Base-by-base conservation (phyloP, 1,284 basidiomycete species). In the Somion occarium region DNA sequence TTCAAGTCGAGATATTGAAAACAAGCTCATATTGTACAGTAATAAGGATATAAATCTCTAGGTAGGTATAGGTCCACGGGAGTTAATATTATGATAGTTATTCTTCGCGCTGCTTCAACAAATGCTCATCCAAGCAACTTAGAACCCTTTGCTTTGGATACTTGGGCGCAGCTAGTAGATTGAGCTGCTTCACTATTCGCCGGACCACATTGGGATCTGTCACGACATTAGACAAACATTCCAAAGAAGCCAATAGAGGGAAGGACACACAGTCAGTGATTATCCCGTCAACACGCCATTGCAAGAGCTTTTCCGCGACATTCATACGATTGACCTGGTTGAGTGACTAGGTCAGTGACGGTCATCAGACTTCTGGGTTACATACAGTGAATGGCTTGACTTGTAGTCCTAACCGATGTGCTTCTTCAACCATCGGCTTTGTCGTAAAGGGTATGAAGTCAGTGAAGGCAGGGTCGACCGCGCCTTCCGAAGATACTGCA, bases 341-440 rank as follows among this genome's bases (percentile, higher is more conserved):
- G 19, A 45, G 12, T 12, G 9, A n/a, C 30, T 20, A 19, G 41
- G 5, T 25, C 19, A n/a, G 22, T 25, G 13, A 49, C 15, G 20
- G 18, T 48, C 20, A 24, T 22, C 5, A 30, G 27, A 3, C 3
- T 15, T 11, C 9, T 26, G 18, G 20, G 39, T 5, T 19, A 71
- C 81, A 61, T 56, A 88, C 84, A 15, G 87, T 91, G 80, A 83
- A 91, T 3, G 86, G 83, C 56, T 82, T 80, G 46, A 91, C 82
- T 13, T 64, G 56, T 61, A 91, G 63, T 1, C 81, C 83, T 18
- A 87, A 71, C 37, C 71, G 58, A 61, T 88, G 85, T 0, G 88
- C 82, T 50, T 74, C 73, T 39, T 78, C 71, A 27, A 91, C 73
- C 87, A 91, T 88, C 23, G 73, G 75, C 59, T 73, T 68, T 2